Evolutionary conservation across 768 basidiomycete genomes (phyloP), one percentile per base, ranked within the genome.

Genomic region (Lentinula aciculospora): DNA sequence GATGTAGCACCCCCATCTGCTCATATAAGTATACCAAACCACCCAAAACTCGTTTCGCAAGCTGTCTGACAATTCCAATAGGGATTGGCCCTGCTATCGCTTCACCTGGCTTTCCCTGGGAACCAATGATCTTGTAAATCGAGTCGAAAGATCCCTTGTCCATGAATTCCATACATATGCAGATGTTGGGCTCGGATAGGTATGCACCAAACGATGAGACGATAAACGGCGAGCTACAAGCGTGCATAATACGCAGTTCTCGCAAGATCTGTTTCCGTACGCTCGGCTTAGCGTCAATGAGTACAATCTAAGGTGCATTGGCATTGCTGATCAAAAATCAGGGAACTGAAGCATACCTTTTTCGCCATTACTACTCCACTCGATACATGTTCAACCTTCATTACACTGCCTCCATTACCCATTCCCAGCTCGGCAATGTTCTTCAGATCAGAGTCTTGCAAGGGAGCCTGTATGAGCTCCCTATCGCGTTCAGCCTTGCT

Each of bases 231-330:
- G 92, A 95, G 62, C 88, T 80, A 73, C 96, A 98, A 72, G 95
- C 90, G 71, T 98, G 93, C 96, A 98, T 95, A 76, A 99, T 98
- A 66, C 98, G 97, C 63, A 99, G 77, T 69, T 99, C 97, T 53
- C 97, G 88, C 36, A 98, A 78, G 66, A 99, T 98, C 75, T 99
- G 97, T 69, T 98, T 99, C 61, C 95, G 82, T 29, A 98, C 92
- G 2, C 92, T 83, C 8, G 95, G 96, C 69, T 98, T 98, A 27
- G 94, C 94, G 73, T 96, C 94, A 71, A 97, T 96, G 61, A 95
- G 84, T 27, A 97, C 93, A 68, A 94, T 92, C 94, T 96, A 3
- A 3, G 13, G 9, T 17, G 21, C 13, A 28, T 6, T 28, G 9
- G 28, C 21, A 47, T 17, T 8, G 37, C 10, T 7, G n/a, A 12